These are phyloP conservation scores for Cladosporium sp. DNA, from an alignment of 2,329 filamentous ascomycete genomes.

Conservation along the genomic window DNA sequence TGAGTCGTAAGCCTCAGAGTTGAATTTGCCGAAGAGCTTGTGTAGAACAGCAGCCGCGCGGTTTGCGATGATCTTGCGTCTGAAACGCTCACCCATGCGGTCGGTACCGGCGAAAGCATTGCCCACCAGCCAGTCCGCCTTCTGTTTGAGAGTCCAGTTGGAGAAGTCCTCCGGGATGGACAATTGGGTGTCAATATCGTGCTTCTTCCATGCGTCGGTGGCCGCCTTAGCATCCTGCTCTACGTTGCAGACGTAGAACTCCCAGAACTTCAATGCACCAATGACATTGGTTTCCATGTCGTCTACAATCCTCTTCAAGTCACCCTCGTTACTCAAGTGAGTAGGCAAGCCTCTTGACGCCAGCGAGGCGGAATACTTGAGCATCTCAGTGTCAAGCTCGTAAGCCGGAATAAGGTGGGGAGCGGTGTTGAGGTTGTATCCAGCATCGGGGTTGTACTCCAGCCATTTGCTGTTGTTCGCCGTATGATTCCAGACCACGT, in stretches of 20 bases:
- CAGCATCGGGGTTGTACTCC: constrained; percentile 86
- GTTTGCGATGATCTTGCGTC: constrained; percentile 64
- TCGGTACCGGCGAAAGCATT: constrained; percentile 68
- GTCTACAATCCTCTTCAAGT: constrained; percentile 77
- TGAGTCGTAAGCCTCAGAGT: constrained; percentile 45
- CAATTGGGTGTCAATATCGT: constrained; percentile 52
- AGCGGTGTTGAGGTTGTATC: constrained; percentile 88
- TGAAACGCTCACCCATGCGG: constrained; percentile 73
- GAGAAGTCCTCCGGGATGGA: constrained; percentile 49
- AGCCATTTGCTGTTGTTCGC: constrained; percentile 95
- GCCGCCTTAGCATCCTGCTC: constrained; percentile 65
- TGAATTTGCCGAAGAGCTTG: constrained; percentile 64
- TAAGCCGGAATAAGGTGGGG: constrained; percentile 65
- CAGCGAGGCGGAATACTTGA: constrained; percentile 60
- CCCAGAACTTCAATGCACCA: constrained; percentile 75
- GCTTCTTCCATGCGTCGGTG: constrained; percentile 65
- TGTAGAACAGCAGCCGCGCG: constrained; percentile 65
- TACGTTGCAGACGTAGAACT: constrained; percentile 84
- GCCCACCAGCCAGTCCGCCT: constrained; percentile 61
- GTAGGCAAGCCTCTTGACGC: constrained; percentile 68
- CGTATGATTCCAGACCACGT: constrained; percentile 97
- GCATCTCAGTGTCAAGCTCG: constrained; percentile 71
- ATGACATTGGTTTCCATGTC: constrained; percentile 78
- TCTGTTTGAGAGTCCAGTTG: constrained; percentile 54
- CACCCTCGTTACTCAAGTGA: constrained; percentile 63